Evolutionary conservation across 805 yeast species (phyloP), one percentile per base, ranked within the genome.

Genomic region (Pichia sporocuriosa): DNA sequence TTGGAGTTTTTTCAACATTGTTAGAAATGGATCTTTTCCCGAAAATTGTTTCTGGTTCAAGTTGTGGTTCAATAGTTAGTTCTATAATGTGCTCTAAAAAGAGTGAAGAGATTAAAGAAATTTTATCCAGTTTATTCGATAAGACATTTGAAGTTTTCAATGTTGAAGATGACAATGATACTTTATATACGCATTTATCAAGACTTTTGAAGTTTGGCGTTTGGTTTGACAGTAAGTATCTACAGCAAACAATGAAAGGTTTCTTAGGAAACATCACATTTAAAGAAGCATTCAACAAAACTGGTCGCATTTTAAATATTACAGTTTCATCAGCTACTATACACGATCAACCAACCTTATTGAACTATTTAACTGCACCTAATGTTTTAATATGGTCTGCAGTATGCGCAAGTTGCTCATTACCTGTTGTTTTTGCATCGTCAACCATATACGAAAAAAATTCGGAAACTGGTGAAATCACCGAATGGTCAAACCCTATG

Each of bases 31-130:
- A 82, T 40, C 66, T 88, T 19, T 65, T 90, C 20, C 99, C 99
- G 0, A 73, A 84, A 37, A 84, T 93, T 28, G 77, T 93, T 13
- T 84, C 95, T 36, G 98, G 99, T 1, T 84, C 95, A 12, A 86
- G 96, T 20, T 95, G 97, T 0, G 99, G 99, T 15, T 88, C 96
- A 1, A 89, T 93, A 39, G 81, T 93, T 35, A 97, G 97, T 16
- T 77, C 95, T 37, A 77, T 93, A 15, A 68, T 93, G 35, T 87
- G 96, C 55, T 81, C 84, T 15, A 86, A 83, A 55, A 75, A 81
- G 9, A 80, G 79, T 44, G 84, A 78, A 25, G 97, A 89, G 59
- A 69, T 80, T 2, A 59, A 69, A 16, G 70, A 63, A 6, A 58
- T 86, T 15, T 63, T 90, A 44, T 70, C 63, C 24, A 75, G 79